phyloP scores from a whole-genome alignment of 306 rosid genomes.

The Trifolium dubium region DNA sequence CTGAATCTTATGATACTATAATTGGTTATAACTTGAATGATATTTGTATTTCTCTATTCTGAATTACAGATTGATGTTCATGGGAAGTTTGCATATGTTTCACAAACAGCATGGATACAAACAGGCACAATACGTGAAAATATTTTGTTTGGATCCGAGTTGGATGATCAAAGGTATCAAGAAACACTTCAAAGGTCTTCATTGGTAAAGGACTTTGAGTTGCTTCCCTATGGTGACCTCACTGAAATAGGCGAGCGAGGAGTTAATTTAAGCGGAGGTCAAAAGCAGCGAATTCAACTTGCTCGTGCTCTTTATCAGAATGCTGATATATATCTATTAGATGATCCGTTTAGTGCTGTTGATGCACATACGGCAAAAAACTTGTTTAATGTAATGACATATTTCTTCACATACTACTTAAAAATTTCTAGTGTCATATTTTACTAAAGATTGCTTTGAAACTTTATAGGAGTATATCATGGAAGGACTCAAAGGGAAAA shows the following conservation, averaged over 20 bases:
- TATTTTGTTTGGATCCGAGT: slow-evolving; percentile 73
- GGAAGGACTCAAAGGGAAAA: no score
- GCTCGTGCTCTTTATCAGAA: slow-evolving; percentile 94
- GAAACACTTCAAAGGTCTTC: slow-evolving; percentile 58
- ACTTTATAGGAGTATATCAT: no score
- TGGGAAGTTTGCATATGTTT: slow-evolving; percentile 83
- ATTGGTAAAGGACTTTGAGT: slow-evolving; percentile 56
- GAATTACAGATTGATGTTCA: slow-evolving; percentile 65
- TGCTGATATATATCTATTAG: slow-evolving; percentile 69
- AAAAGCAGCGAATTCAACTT: slow-evolving; percentile 89
- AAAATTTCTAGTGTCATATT: background rate
- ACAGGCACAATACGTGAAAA: slow-evolving; percentile 76
- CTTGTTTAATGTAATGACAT: slow-evolving; percentile 53
- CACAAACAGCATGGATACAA: slow-evolving; percentile 94
- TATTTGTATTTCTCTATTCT: background rate
- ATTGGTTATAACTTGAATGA: background rate
- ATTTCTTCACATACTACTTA: background rate
- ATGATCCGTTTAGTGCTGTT: slow-evolving; percentile 74
- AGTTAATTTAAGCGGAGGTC: slow-evolving; percentile 78
- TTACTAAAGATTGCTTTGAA: background rate
- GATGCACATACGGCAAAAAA: slow-evolving; percentile 63
- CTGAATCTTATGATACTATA: background rate
- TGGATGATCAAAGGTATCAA: slow-evolving; percentile 63
- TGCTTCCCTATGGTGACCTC: slow-evolving; percentile 60
- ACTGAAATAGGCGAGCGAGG: slow-evolving; percentile 69